phyloP scores from a whole-genome alignment of 768 basidiomycete species.

The Megacollybia marginata region DNA sequence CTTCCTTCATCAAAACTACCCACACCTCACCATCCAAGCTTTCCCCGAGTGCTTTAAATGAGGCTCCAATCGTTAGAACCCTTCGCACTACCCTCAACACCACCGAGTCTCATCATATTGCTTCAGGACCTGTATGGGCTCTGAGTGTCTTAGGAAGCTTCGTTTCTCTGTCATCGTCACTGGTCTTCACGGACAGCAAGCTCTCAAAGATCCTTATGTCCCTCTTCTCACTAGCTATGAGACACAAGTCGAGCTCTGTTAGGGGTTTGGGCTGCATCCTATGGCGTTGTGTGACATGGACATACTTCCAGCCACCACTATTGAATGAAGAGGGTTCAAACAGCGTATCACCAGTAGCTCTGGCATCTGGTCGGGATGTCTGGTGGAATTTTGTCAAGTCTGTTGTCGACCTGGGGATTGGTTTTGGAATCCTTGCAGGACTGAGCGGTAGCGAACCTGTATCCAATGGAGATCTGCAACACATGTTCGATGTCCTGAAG shows the following conservation, averaged over 20 bases:
- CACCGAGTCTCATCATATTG: constrained; percentile 48
- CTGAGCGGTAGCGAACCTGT: constrained; percentile 30
- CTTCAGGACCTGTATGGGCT: constrained; percentile 77
- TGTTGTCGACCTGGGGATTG: constrained; percentile 50
- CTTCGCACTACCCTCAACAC: constrained; percentile 55
- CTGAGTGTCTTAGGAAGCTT: constrained; percentile 59
- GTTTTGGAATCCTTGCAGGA: constrained; percentile 48
- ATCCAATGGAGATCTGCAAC: constrained; percentile 28
- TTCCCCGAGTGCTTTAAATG: constrained; percentile 29
- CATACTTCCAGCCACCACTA: constrained; percentile 44
- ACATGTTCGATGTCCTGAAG: constrained; percentile 42
- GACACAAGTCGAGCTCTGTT: constrained; percentile 57
- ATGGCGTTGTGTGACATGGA: constrained; percentile 65
- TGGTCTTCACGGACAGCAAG: constrained; percentile 35
- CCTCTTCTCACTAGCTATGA: constrained; percentile 47
- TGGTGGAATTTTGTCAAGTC: constrained; percentile 44
- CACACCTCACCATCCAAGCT: constrained; percentile 28
- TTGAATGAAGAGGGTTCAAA: no score
- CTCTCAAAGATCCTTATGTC: constrained; percentile 39
- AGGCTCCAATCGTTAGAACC: constrained; percentile 54
- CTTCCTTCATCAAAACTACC: constrained; percentile 37
- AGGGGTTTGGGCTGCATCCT: constrained; percentile 52
- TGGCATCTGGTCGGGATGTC: constrained; percentile 16
- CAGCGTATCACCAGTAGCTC: no score
- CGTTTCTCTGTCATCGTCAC: constrained; percentile 57